Evolutionary conservation across 805 yeast genomes (phyloP).

Genomic region (Hanseniaspora singularis): DNA sequence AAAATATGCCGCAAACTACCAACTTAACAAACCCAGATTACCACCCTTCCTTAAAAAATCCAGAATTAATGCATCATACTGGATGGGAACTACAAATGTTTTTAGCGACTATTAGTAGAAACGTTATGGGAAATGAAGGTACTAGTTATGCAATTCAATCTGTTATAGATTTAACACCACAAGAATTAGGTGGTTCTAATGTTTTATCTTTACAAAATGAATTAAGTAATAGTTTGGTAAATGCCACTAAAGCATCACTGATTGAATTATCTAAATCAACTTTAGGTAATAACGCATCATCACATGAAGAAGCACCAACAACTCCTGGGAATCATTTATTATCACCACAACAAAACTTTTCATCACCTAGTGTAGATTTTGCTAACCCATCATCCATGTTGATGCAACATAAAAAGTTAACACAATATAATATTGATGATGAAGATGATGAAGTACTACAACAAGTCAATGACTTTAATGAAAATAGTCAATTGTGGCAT

Average conservation of each 20-base stretch:
- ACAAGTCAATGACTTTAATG: conserved; percentile 30
- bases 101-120: conserved; percentile 26
- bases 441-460: conserved; percentile 61
- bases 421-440: conserved; percentile 34
- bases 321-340: background rate
- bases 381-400: conserved; percentile 24
- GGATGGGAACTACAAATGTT: conserved; percentile 30
- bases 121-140: conserved; percentile 27
- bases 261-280: conserved; percentile 14
- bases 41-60: conserved; percentile 29
- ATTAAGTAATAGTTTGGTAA: conserved; percentile 11
- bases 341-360: conserved; percentile 23
- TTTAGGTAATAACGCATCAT: too few species aligned
- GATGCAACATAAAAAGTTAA: conserved; percentile 32
- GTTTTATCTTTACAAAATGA: conserved; percentile 12
- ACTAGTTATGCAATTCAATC: conserved; percentile 31
- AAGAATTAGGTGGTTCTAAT: conserved; percentile 10
- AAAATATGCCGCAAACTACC: conserved; percentile 1
- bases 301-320: background rate
- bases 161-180: conserved; percentile 28
- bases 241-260: conserved; percentile 15
- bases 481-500: conserved; percentile 80
- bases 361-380: conserved; percentile 20
- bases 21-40: conserved; percentile 27
- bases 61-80: conserved; percentile 25